Percentiles rank a stretch among this genome's conserved stretches.
Evolutionary conservation across 2,329 filamentous ascomycete species (phyloP).

Genomic region (Fusarium liriodendri): DNA sequence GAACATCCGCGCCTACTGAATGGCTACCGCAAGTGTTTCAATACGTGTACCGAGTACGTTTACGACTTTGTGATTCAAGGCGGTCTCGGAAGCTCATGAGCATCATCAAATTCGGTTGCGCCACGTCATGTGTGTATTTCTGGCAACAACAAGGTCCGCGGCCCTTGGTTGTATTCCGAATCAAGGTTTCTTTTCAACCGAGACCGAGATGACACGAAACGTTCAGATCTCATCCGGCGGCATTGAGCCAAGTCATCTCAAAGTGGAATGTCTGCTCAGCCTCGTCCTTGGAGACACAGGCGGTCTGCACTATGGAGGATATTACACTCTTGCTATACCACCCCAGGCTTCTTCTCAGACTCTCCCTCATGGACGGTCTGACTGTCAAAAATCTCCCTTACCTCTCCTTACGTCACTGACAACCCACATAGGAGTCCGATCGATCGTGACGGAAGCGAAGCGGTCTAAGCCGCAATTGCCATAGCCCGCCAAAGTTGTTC

Average conservation of each 20-base stretch:
- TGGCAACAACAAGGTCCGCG: background rate
- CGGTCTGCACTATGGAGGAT: background rate
- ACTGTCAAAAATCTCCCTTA: background rate
- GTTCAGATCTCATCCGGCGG: background rate
- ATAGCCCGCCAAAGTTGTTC: background rate
- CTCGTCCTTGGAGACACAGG: background rate
- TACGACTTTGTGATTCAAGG: constrained; percentile 13
- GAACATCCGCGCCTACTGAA: background rate
- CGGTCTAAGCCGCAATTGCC: background rate
- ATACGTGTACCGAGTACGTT: constrained; percentile 2
- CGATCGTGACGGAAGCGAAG: background rate
- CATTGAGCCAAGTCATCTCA: background rate
- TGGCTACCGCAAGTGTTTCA: background rate
- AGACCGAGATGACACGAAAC: background rate
- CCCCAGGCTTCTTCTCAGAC: background rate
- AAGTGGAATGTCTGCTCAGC: background rate
- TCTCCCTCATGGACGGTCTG: background rate
- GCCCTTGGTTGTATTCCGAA: background rate
- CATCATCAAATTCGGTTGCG: constrained; percentile 21
- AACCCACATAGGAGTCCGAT: background rate
- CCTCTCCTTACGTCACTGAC: background rate
- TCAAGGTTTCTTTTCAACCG: background rate
- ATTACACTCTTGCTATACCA: background rate
- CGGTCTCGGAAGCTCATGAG: constrained; percentile 20
- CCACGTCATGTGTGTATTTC: background rate